phyloP scores from a whole-genome alignment of 257 asterid genomes.

The Solanum gandarillasii region DNA sequence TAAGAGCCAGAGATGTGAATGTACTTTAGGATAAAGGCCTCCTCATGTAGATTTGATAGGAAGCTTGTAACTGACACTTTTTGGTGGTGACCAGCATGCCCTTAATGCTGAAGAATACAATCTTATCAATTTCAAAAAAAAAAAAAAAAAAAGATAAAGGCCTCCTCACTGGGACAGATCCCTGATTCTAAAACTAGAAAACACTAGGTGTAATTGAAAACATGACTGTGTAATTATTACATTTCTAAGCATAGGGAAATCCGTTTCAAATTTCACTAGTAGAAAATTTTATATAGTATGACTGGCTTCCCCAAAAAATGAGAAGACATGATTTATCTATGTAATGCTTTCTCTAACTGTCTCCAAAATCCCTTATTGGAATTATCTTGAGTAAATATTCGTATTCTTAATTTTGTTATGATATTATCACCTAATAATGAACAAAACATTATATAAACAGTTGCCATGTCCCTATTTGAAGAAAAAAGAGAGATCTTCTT shows the following conservation, averaged over 20 bases:
- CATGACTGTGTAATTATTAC: background rate
- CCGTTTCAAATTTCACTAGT: background rate
- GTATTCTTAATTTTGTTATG: background rate
- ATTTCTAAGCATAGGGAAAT: background rate
- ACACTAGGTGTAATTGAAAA: background rate
- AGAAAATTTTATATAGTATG: background rate
- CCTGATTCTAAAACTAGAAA: background rate
- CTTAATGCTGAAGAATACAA: no score
- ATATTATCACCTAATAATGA: background rate
- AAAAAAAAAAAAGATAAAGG: background rate
- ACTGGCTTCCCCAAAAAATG: background rate
- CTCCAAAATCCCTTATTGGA: background rate
- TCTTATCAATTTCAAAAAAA: no score
- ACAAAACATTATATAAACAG: background rate
- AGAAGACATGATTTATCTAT: background rate
- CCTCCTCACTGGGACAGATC: background rate
- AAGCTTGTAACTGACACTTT: no score
- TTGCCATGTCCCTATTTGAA: background rate
- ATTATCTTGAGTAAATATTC: background rate
- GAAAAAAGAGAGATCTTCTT: background rate
- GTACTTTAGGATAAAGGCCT: background rate
- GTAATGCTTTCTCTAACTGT: background rate
- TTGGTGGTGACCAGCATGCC: no score
- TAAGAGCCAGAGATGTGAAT: background rate
- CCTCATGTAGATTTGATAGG: background rate